Percentiles rank a stretch among this genome's conserved stretches.
These are phyloP conservation scores for Plasmopara viticola DNA, from an alignment of 352 stramenopile species.

Conservation along the genomic window DNA sequence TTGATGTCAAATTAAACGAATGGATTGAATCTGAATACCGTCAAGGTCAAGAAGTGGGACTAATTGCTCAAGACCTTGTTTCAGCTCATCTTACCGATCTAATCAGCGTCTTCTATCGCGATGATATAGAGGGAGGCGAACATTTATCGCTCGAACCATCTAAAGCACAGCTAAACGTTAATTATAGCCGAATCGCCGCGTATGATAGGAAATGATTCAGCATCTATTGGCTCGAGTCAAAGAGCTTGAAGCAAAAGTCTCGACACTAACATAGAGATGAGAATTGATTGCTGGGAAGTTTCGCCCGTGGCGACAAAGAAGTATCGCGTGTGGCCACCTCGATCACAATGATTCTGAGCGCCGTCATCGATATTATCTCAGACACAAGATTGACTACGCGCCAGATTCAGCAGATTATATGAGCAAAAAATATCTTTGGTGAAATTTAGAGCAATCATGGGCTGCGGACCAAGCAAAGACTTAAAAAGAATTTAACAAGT, in stretches of 20 bases:
- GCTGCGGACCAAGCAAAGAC: slow-evolving; percentile 1
- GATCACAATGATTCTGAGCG: not conserved
- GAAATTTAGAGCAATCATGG: slow-evolving; percentile 7
- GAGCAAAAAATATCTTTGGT: slow-evolving; percentile 5
- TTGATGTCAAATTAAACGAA: not conserved
- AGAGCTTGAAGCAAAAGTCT: slow-evolving; percentile 5
- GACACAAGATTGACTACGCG: not conserved
- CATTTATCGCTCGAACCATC: slow-evolving; percentile 1
- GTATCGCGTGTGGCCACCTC: too few species aligned
- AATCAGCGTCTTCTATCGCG: slow-evolving; percentile 7
- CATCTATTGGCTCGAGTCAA: slow-evolving; percentile 1
- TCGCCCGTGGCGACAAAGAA: too few species aligned
- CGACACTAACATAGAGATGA: slow-evolving; percentile 6
- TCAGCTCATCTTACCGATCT: slow-evolving; percentile 9
- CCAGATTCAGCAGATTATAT: not conserved
- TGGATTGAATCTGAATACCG: not conserved
- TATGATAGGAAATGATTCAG: slow-evolving; percentile 8
- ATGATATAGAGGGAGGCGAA: slow-evolving; percentile 9
- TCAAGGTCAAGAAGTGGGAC: not conserved
- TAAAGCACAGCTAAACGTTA: slow-evolving; percentile 3
- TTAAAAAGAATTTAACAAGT: slow-evolving; percentile 4
- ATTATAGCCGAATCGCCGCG: slow-evolving; percentile 7
- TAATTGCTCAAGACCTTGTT: slow-evolving; percentile 5
- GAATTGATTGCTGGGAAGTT: not conserved
- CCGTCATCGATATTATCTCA: not conserved